phyloP scores from a whole-genome alignment of 352 stramenopile genomes.

The Globisporangium spinosum region DNA sequence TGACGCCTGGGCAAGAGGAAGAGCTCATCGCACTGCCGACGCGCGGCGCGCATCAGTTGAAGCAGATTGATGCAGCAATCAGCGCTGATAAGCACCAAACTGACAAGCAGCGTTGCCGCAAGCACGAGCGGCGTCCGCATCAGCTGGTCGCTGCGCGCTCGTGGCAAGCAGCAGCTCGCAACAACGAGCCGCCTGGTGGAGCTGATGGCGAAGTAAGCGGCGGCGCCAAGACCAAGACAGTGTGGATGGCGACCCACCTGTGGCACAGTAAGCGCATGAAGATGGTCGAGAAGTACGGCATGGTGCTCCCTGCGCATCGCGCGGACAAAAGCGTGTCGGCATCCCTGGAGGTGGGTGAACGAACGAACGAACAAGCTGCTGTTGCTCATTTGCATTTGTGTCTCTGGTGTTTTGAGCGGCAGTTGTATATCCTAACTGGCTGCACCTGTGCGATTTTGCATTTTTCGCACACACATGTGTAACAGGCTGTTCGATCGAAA shows the following conservation, averaged over 20 bases:
- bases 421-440: neutral
- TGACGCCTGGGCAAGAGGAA: conserved; percentile 9
- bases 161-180: conserved; percentile 19
- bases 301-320: conserved; percentile 40
- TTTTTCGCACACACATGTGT: neutral
- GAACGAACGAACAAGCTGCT: neutral
- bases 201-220: neutral
- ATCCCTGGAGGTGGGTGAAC: conserved; percentile 25
- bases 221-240: conserved; percentile 14
- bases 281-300: conserved; percentile 50
- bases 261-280: conserved; percentile 81
- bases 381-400: conserved; percentile 4
- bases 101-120: conserved; percentile 38
- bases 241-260: conserved; percentile 62
- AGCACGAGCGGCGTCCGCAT: conserved; percentile 57
- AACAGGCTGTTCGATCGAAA: conserved; percentile 39
- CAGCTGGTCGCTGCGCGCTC: conserved; percentile 36
- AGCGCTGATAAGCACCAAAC: neutral
- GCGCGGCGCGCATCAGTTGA: neutral
- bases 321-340: conserved; percentile 67
- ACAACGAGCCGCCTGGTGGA: neutral
- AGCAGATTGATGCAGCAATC: neutral
- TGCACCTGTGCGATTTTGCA: neutral
- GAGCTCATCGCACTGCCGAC: conserved; percentile 23
- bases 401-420: neutral